A percentile compares a stretch with the other conserved stretches of the same genome.
Evolutionary conservation across 1,139 yeast species (phyloP).

Genomic region (Debaryomyces robertsiae): DNA sequence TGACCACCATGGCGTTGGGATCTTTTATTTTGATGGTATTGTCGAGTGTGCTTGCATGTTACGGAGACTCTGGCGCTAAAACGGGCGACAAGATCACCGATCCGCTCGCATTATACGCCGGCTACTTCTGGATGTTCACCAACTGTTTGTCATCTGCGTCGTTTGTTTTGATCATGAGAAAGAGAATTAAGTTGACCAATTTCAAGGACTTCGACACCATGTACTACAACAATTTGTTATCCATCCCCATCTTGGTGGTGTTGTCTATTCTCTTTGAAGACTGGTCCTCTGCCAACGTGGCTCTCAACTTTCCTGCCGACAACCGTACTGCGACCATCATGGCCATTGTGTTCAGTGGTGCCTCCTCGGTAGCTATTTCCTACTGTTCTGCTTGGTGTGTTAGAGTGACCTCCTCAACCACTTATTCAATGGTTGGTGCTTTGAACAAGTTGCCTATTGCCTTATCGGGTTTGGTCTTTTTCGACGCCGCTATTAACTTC

Average conservation of each 20-base stretch:
- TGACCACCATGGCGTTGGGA: slow-evolving; percentile 85
- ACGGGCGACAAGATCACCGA: slow-evolving; percentile 39
- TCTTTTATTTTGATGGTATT: slow-evolving; percentile 90
- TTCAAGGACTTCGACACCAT: slow-evolving; percentile 98
- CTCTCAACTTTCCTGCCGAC: slow-evolving; percentile 74
- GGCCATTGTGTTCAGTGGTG: slow-evolving; percentile 91
- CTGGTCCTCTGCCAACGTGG: slow-evolving; percentile 83
- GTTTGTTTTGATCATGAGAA: slow-evolving; percentile 92
- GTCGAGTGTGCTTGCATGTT: slow-evolving; percentile 90
- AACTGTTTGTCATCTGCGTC: slow-evolving; percentile 95
- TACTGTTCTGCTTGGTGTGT: slow-evolving; percentile 99
- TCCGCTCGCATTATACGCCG: slow-evolving; percentile 60
- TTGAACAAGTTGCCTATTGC: slow-evolving; percentile 98
- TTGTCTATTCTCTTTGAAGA: slow-evolving; percentile 82
- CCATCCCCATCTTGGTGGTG: slow-evolving; percentile 82
- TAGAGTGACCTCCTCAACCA: slow-evolving; percentile 96
- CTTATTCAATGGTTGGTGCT: slow-evolving; percentile 99
- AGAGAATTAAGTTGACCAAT: slow-evolving; percentile 94
- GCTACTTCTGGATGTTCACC: slow-evolving; percentile 95
- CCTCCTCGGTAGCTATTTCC: slow-evolving; percentile 93
- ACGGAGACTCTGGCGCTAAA: slow-evolving; percentile 90
- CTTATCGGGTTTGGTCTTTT: slow-evolving; percentile 87
- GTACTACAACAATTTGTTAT: slow-evolving; percentile 93
- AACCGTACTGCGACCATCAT: slow-evolving; percentile 65
- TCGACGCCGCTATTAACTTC: slow-evolving; percentile 93